A percentile compares a stretch with the other conserved stretches of the same genome.
phyloP scores from a whole-genome alignment of 169 alveolate genomes.

The Miamiensis avidus region DNA sequence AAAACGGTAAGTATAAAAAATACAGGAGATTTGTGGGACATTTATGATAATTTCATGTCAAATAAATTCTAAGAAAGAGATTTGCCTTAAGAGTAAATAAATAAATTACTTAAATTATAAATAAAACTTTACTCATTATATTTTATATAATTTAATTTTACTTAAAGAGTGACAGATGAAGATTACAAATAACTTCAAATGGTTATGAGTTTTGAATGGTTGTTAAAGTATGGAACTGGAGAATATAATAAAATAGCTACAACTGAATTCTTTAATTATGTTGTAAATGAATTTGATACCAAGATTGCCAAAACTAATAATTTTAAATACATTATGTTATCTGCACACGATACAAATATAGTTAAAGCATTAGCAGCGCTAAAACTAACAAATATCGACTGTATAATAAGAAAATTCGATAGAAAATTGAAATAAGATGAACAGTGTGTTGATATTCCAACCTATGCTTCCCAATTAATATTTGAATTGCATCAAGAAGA shows the following conservation, averaged over 20 bases:
- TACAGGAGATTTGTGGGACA: neutral
- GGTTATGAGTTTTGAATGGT: neutral
- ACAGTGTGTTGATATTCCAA: neutral
- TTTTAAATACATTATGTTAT: neutral
- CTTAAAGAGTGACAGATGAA: neutral
- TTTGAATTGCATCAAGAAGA: neutral
- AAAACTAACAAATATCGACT: too few relatives aligned
- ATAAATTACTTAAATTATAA: too few relatives aligned
- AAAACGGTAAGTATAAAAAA: too few relatives aligned
- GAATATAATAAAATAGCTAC: neutral
- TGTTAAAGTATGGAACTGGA: neutral
- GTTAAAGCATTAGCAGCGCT: neutral
- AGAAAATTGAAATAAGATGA: too few relatives aligned
- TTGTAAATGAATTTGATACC: too few relatives aligned
- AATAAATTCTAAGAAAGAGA: neutral
- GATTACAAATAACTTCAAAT: neutral
- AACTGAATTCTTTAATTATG: neutral
- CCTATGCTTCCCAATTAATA: neutral
- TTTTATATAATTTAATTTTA: too few relatives aligned
- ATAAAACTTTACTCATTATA: neutral
- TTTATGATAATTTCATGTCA: neutral
- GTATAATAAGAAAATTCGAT: neutral
- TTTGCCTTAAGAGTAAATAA: neutral
- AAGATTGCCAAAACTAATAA: neutral
- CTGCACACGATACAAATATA: neutral